Evolutionary conservation across 352 stramenopile species (phyloP).

Genomic region (Globisporangium sylvaticum): DNA sequence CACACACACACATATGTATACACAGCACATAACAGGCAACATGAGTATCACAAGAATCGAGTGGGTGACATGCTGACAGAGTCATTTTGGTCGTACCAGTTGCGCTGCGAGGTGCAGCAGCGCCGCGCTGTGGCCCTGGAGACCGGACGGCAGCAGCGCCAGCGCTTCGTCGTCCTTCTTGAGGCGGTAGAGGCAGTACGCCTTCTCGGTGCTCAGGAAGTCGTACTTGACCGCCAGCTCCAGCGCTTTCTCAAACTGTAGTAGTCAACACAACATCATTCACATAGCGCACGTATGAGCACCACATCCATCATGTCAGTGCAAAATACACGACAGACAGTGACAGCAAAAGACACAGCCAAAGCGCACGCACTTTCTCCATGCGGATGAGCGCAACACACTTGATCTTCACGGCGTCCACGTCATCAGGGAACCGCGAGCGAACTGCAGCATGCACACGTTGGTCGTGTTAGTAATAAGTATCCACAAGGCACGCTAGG

Average conservation of each 20-base stretch:
- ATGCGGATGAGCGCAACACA: constrained; percentile 76
- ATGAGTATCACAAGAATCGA: constrained; percentile 3
- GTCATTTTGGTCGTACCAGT: constrained; percentile 27
- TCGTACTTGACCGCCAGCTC: constrained; percentile 71
- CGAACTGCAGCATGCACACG: constrained; percentile 41
- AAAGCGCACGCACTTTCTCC: constrained; percentile 54
- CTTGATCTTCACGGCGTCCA: constrained; percentile 79
- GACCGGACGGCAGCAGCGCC: constrained; percentile 25
- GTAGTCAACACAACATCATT: neutral
- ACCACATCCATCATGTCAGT: neutral
- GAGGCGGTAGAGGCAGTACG: constrained; percentile 80
- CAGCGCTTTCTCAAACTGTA: constrained; percentile 83
- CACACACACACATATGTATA: neutral
- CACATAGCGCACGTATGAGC: neutral
- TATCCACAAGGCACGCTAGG: neutral
- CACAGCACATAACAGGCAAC: neutral
- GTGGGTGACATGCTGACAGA: neutral
- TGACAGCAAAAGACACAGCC: neutral
- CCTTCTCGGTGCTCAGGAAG: constrained; percentile 56
- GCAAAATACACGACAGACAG: neutral
- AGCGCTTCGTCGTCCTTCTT: constrained; percentile 72
- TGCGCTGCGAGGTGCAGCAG: constrained; percentile 71
- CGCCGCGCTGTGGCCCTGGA: constrained; percentile 32
- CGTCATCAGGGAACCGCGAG: constrained; percentile 63
- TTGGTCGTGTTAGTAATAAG: neutral